phyloP scores from a whole-genome alignment of 805 yeast species.

The Sugiyamaella marilandica region DNA sequence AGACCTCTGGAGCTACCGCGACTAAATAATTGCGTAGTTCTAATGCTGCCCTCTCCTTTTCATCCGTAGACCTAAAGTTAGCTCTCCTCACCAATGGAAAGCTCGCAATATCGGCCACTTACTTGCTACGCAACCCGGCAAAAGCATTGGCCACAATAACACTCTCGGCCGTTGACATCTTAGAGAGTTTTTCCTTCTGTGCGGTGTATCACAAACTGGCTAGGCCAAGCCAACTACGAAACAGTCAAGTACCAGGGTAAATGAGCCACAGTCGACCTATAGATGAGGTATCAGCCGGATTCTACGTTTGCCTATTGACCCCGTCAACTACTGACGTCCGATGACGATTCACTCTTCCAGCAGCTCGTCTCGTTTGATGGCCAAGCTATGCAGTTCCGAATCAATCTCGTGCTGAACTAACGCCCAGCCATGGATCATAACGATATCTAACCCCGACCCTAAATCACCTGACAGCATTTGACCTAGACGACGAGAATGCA shows the following conservation, averaged over 20 bases:
- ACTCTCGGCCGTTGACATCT: background rate
- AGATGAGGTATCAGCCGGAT: too few species aligned
- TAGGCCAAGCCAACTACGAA: too few species aligned
- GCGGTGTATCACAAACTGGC: too few species aligned
- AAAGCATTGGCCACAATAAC: conserved; percentile 5
- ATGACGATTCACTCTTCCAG: too few species aligned
- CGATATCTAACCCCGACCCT: background rate
- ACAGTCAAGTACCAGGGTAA: too few species aligned
- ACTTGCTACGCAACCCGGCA: conserved; percentile 7
- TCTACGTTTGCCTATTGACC: too few species aligned
- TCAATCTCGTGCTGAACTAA: background rate
- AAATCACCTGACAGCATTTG: background rate
- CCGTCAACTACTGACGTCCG: too few species aligned
- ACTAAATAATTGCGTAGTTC: conserved; percentile 68
- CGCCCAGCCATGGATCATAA: background rate
- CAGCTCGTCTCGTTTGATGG: too few species aligned
- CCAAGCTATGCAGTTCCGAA: too few species aligned
- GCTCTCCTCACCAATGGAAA: background rate
- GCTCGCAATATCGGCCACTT: background rate
- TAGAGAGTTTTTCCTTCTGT: background rate
- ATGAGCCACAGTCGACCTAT: too few species aligned
- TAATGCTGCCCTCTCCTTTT: conserved; percentile 49
- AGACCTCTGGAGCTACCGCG: conserved; percentile 70
- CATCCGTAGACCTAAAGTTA: conserved; percentile 22
- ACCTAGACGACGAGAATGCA: too few species aligned